Conservation (phyloP, 352 stramenopile genomes). For the Globisporangium spiculum region DNA sequence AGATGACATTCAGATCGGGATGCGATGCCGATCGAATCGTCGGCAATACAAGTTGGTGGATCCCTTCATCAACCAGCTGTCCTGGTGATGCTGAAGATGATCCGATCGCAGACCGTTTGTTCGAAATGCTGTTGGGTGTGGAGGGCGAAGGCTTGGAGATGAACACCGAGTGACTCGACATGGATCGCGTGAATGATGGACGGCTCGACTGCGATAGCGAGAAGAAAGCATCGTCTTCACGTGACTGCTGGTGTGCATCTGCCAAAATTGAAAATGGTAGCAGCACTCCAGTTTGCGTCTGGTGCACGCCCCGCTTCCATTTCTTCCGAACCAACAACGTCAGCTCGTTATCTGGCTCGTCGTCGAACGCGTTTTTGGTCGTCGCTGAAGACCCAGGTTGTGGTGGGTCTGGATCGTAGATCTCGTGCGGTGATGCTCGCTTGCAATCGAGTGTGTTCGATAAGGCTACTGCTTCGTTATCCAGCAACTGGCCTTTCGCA, state of each 20-base stretch:
- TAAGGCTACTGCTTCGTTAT: not conserved
- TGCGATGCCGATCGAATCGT: conserved; percentile 50
- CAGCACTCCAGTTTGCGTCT: not conserved
- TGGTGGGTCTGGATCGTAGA: not conserved
- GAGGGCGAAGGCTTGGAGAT: conserved; percentile 6
- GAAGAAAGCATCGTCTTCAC: not conserved
- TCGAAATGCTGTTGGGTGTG: not conserved
- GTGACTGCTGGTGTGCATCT: not conserved
- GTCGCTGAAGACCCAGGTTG: not conserved
- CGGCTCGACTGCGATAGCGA: not conserved
- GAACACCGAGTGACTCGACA: conserved; percentile 29
- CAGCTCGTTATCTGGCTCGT: not conserved
- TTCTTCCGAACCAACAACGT: conserved; percentile 27
- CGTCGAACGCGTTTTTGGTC: not conserved
- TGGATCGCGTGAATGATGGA: conserved; percentile 18
- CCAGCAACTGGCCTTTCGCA: not conserved
- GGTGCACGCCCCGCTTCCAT: conserved; percentile 21
- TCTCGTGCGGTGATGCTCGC: not conserved
- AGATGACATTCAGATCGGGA: conserved; percentile 62
- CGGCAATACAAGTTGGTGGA: conserved; percentile 34
- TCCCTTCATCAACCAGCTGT: not conserved
- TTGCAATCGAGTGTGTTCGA: not conserved
- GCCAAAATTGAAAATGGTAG: not conserved
- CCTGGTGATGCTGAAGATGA: conserved; percentile 10
- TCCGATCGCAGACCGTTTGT: conserved; percentile 6